Percentiles rank a stretch among this genome's conserved stretches.
phyloP scores from a whole-genome alignment of 139 green algal species.

The Nannochloris sp. region DNA sequence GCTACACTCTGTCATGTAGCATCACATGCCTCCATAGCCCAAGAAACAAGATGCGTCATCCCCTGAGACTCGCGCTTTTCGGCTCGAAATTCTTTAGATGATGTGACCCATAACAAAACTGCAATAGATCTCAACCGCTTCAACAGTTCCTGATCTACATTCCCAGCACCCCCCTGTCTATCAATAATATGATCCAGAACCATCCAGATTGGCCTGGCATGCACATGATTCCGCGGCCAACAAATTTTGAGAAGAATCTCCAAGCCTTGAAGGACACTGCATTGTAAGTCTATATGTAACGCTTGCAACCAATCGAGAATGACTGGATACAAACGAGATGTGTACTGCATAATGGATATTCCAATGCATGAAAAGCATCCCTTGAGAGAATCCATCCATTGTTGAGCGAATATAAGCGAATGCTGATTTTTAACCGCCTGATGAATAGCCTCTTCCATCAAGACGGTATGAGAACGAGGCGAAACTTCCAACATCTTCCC shows the following conservation, averaged over 20 bases:
- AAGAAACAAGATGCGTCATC: too few relatives aligned
- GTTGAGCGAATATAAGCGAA: neutral
- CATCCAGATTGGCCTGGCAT: neutral
- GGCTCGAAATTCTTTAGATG: neutral
- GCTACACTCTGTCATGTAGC: too few relatives aligned
- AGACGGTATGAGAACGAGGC: neutral
- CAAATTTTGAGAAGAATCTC: neutral
- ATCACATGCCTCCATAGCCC: too few relatives aligned
- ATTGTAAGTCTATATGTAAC: neutral
- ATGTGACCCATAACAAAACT: neutral
- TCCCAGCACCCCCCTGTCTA: neutral
- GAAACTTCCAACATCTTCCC: too few relatives aligned
- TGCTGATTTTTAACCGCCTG: neutral
- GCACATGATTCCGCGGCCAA: neutral
- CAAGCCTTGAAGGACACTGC: neutral
- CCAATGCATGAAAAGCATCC: neutral
- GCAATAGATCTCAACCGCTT: neutral
- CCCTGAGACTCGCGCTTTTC: too few relatives aligned
- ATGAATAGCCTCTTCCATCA: neutral
- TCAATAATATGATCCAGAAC: neutral
- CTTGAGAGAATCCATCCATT: neutral
- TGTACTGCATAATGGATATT: constrained; percentile 1
- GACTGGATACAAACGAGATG: constrained; percentile 5
- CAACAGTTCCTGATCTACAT: neutral
- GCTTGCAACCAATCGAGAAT: neutral